Base-by-base conservation (phyloP, 2,329 filamentous ascomycete genomes). In the Trichoderma sp. region DNA sequence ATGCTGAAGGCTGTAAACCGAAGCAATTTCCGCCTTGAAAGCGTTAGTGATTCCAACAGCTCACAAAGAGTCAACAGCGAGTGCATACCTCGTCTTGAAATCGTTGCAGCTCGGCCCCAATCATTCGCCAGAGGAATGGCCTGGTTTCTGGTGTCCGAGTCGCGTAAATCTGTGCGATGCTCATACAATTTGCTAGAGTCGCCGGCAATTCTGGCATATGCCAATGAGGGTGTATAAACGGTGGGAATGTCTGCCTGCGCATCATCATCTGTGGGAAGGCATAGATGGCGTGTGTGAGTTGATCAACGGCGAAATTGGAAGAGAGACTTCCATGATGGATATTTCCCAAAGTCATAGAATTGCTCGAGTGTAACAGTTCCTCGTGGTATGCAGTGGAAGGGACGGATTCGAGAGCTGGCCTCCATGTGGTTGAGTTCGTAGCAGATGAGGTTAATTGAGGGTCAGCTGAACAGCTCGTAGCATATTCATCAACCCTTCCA, bases 211-310 rank as follows among this genome's bases (percentile, higher is more conserved):
- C 39, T 29, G 56, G n/a, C 15, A 59, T 9, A 42, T 59, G 56
- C 56, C 56, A 59, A 12, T 59, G 35, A 29, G 56, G 35, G 35
- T 59, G 56, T 59, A 59, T 59, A 8, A 59, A 59, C 5, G 56
- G 56, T 2, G 56, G 56, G 25, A 59, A 59, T 25, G 37, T 59
- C 56, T 59, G 56, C 27, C 37, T 25, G 35, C 56, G 56, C 25
- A 59, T 29, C 56, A 59, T 59, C 56, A 59, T 59, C 25, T 59
- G 56, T 32, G 56, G 56, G n/a, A 59, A 59, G 37, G 56, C 56
- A 59, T 37, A 22, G n/a, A 59, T 45, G 25, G 56, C 56, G 9
- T 45, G 56, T 17, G 37, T 42, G n/a, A 59, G 56, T 19, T 42
- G 56, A 29, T 27, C 5, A 13, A 37, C 37, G 1, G 35, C 56